phyloP scores from a whole-genome alignment of 2,329 filamentous ascomycete genomes.

The Aspergillus japonicus region DNA sequence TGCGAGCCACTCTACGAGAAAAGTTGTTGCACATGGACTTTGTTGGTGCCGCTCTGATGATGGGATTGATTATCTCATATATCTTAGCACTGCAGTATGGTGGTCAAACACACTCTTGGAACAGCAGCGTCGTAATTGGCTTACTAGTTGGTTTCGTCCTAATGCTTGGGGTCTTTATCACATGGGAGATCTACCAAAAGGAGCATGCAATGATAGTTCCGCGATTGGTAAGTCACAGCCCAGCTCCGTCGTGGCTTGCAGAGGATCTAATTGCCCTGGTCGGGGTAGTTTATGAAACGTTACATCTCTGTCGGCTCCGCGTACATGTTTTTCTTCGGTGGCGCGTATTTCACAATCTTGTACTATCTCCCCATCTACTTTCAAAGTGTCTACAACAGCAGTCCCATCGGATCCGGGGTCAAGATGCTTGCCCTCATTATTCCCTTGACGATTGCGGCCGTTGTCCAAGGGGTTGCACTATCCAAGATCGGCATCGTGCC shows the following conservation, averaged over 20 bases:
- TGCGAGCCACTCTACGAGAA: not conserved
- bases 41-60: constrained; percentile 41
- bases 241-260: constrained; percentile 27
- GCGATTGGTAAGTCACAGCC: not conserved
- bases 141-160: too few relatives aligned
- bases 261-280: constrained; percentile 35
- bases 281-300: too few relatives aligned
- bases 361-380: constrained; percentile 53
- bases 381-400: constrained; percentile 38
- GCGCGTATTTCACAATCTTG: constrained; percentile 21
- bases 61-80: constrained; percentile 22
- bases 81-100: too few relatives aligned
- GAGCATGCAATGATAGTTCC: too few relatives aligned
- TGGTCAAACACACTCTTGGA: too few relatives aligned
- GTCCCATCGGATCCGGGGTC: constrained; percentile 40
- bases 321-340: constrained; percentile 20
- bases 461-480: constrained; percentile 29
- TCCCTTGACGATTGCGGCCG: constrained; percentile 26
- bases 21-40: too few relatives aligned
- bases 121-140: too few relatives aligned
- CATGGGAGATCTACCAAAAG: too few relatives aligned
- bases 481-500: constrained; percentile 25
- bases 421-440: constrained; percentile 46
- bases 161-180: too few relatives aligned
- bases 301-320: not conserved